A percentile compares a stretch with the other conserved stretches of the same genome.
These are phyloP conservation scores for Agaricus blazei DNA, from an alignment of 768 basidiomycete species.

Conservation along the genomic window DNA sequence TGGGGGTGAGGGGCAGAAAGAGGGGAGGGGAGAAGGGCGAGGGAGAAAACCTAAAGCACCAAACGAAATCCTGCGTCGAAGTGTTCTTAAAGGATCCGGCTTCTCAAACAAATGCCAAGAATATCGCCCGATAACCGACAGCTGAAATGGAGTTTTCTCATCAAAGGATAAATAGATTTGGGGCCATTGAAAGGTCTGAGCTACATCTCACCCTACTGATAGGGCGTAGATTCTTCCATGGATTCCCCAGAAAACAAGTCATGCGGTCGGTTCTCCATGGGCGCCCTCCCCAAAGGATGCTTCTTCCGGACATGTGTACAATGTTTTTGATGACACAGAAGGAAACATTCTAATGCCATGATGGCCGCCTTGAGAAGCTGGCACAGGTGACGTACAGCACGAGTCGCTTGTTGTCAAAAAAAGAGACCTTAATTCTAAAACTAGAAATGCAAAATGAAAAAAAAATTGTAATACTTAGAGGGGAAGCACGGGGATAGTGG, in stretches of 20 bases:
- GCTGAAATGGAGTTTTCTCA: not conserved
- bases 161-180: not conserved
- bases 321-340: not conserved
- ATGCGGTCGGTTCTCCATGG: not conserved
- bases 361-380: no score
- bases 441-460: not conserved
- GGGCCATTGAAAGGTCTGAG: constrained; percentile 8
- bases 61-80: not conserved
- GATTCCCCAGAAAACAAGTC: constrained; percentile 11
- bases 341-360: not conserved
- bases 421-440: no score
- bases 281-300: not conserved
- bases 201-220: not conserved
- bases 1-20: no score
- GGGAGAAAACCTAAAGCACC: not conserved
- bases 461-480: no score
- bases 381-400: no score
- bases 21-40: not conserved
- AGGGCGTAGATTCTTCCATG: constrained; percentile 9
- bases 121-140: not conserved
- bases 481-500: no score
- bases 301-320: not conserved
- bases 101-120: not conserved
- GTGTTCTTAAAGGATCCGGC: not conserved
- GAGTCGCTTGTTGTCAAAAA: no score